Percentiles rank a stretch among this genome's conserved stretches.
phyloP scores from a whole-genome alignment of 2,329 filamentous ascomycete species.

The Didymellaceae sp. region DNA sequence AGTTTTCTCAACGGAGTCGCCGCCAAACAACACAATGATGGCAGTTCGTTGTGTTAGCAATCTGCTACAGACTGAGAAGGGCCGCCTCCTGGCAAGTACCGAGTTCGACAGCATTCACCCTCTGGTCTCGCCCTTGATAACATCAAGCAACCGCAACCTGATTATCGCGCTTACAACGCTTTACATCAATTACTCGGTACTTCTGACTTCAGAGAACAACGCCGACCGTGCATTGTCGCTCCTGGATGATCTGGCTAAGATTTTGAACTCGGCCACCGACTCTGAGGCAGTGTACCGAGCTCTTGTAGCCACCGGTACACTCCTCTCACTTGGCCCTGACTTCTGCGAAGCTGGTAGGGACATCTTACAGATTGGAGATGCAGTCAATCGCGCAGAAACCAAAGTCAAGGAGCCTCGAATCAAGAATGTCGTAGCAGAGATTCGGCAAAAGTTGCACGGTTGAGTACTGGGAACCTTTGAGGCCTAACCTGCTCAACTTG shows the following conservation, averaged over 20 bases:
- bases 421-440: constrained; percentile 66
- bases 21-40: constrained; percentile 88
- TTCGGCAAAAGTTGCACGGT: constrained; percentile 56
- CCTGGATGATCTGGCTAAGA: constrained; percentile 66
- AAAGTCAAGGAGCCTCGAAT: constrained; percentile 67
- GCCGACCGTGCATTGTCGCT: constrained; percentile 60
- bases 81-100: constrained; percentile 64
- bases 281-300: constrained; percentile 83
- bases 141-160: constrained; percentile 73
- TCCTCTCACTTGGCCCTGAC: constrained; percentile 68
- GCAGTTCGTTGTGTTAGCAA: constrained; percentile 82
- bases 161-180: constrained; percentile 82
- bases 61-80: constrained; percentile 76
- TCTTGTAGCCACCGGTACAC: constrained; percentile 82
- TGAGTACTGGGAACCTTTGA: constrained; percentile 13
- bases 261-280: constrained; percentile 73
- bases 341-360: constrained; percentile 65
- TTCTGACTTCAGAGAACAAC: constrained; percentile 62
- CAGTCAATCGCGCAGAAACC: constrained; percentile 56
- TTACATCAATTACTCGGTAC: constrained; percentile 83
- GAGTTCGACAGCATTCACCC: constrained; percentile 66
- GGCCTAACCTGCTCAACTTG: neutral
- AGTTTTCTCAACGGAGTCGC: constrained; percentile 63
- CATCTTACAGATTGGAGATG: constrained; percentile 59
- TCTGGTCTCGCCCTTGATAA: constrained; percentile 68